phyloP scores from a whole-genome alignment of 306 rosid genomes.

The Argentina anserina region DNA sequence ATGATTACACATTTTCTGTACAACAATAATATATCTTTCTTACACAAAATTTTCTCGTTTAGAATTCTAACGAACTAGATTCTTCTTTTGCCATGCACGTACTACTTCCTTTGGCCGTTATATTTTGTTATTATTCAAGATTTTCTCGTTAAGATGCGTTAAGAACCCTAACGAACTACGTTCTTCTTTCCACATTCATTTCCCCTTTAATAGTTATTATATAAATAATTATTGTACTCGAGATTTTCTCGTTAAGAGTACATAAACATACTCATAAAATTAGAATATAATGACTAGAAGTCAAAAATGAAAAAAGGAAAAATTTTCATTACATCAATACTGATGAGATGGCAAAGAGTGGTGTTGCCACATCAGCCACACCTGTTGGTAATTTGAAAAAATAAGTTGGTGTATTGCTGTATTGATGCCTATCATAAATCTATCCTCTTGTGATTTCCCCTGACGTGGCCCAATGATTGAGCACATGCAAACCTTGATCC shows the following conservation, averaged over 20 bases:
- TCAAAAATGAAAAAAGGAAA: no score
- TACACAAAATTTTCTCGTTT: neutral
- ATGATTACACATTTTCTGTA: neutral
- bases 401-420: neutral
- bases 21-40: neutral
- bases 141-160: neutral
- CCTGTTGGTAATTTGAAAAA: neutral
- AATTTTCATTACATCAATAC: neutral
- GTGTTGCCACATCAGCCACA: neutral
- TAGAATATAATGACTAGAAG: no score
- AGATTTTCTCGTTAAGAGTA: neutral
- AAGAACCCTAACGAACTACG: neutral
- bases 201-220: fast-evolving
- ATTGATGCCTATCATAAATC: slow-evolving; percentile 24
- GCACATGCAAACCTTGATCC: slow-evolving; percentile 4
- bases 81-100: neutral
- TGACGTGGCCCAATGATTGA: slow-evolving; percentile 78
- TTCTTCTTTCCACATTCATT: neutral
- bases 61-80: neutral
- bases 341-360: neutral
- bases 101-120: no score
- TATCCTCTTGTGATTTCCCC: slow-evolving; percentile 52
- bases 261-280: no score
- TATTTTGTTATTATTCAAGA: neutral
- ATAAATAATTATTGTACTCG: neutral